Base-by-base conservation (phyloP, 2,329 filamentous ascomycete species). In the Colletotrichum sublineola region DNA sequence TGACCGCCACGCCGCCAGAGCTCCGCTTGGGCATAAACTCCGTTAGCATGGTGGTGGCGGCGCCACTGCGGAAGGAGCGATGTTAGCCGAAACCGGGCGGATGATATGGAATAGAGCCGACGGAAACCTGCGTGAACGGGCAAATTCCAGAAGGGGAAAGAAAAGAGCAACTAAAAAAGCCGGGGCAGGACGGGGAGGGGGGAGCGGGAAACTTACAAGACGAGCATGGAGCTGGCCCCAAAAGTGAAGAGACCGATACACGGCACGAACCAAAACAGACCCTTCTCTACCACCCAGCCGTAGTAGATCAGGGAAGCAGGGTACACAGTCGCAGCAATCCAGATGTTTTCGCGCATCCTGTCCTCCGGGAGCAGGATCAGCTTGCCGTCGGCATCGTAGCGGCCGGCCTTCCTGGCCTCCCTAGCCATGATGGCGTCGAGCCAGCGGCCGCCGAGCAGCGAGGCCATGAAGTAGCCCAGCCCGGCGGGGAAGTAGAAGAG, bases 281-380 rank as follows among this genome's bases (percentile, higher is more conserved):
- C 93, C 72, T 90, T 87, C 53, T 91, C 83, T 0, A 89, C 86
- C 0, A 90, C 88, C 94, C 94, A 97, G 5, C 94, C 94, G 78
- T 94, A 96, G 84, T 91, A 91, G 38, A 96, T 84, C 72, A 96
- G 80, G 0, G 91, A 91, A 0, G 86, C 85, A 0, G 94, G 94
- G 76, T 93, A 95, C 57, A 95, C 76, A 4, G 90, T 84, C 0
- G 91, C 91, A 3, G 92, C 92, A 0, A 95, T 81, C 92, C 92
- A 96, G 3, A 92, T 92, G 78, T 97, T 96, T 78, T 96, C 92
- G 55, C 91, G 86, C 89, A 96, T 93, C 15, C 94, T 88, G 80
- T 97, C 94, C 81, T 96, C 94, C 0, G 94, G 94, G 2, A 90
- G 84, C 77, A 90, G 92, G 12, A 94, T 83, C 29, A 94, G 84